phyloP scores from a whole-genome alignment of 1,284 basidiomycete genomes.

The Lignosus rhinocerotis region DNA sequence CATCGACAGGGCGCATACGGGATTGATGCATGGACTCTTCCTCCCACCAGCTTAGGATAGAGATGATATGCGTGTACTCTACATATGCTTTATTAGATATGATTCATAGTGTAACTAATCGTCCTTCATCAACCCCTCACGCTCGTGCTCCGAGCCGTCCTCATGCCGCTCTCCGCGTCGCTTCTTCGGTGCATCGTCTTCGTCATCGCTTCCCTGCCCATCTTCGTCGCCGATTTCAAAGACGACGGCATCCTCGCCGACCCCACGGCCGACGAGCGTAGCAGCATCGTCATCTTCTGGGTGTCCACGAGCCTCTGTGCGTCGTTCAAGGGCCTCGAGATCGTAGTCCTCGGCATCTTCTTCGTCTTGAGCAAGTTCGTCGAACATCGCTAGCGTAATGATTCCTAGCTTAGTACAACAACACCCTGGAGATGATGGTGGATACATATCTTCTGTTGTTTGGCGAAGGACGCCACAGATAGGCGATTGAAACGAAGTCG shows the following conservation, averaged over 20 bases:
- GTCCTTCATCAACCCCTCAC: constrained; percentile 60
- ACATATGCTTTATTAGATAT: constrained; percentile 43
- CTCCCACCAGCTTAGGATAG: constrained; percentile 17
- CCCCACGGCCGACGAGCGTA: constrained; percentile 63
- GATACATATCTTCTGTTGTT: constrained; percentile 85
- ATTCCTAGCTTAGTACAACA: constrained; percentile 35
- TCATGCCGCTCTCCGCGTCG: constrained; percentile 47
- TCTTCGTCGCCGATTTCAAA: constrained; percentile 94
- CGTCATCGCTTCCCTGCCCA: constrained; percentile 55
- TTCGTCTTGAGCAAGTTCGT: constrained; percentile 86
- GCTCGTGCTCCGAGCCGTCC: constrained; percentile 52
- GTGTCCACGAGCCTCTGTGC: constrained; percentile 43
- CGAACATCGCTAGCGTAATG: constrained; percentile 78
- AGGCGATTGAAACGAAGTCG: constrained; percentile 83
- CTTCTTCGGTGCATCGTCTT: constrained; percentile 52
- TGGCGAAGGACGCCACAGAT: constrained; percentile 91
- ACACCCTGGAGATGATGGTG: constrained; percentile 4
- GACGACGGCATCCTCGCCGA: constrained; percentile 75
- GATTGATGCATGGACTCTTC: constrained; percentile 43
- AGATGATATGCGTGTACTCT: constrained; percentile 46
- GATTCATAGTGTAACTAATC: constrained; percentile 32
- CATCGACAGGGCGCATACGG: constrained; percentile 79
- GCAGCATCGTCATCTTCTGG: constrained; percentile 68
- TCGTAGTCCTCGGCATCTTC: constrained; percentile 93
- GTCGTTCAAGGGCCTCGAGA: constrained; percentile 68